Conservation (phyloP, 805 yeast genomes). For the Nakazawaea ernobii region DNA sequence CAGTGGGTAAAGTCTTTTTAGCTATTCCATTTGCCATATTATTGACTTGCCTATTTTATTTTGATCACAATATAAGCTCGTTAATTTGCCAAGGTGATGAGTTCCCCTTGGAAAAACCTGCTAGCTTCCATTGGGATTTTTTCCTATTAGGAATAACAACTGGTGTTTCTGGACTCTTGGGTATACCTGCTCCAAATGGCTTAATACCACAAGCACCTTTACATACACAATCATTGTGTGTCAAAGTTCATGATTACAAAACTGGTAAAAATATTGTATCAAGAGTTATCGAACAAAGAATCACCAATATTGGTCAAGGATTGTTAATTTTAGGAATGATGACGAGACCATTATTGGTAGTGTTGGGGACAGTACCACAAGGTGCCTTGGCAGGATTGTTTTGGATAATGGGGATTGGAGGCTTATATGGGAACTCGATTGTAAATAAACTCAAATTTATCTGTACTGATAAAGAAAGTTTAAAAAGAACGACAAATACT, state of each 20-base stretch:
- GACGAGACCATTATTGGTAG: slow-evolving; percentile 80
- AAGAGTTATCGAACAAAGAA: slow-evolving; percentile 81
- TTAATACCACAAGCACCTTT: slow-evolving; percentile 95
- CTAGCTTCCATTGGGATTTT: slow-evolving; percentile 91
- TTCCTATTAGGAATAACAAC: slow-evolving; percentile 80
- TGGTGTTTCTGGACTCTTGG: slow-evolving; percentile 79
- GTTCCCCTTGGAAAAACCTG: slow-evolving; percentile 78
- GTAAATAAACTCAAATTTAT: slow-evolving; percentile 57
- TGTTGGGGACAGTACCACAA: slow-evolving; percentile 83
- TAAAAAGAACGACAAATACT: background rate
- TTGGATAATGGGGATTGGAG: slow-evolving; percentile 87
- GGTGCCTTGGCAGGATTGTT: slow-evolving; percentile 90
- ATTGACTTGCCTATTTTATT: slow-evolving; percentile 79
- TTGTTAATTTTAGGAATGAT: slow-evolving; percentile 77
- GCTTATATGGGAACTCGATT: slow-evolving; percentile 63
- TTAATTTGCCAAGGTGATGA: slow-evolving; percentile 84
- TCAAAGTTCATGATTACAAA: slow-evolving; percentile 34
- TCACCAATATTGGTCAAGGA: slow-evolving; percentile 84
- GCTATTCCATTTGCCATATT: slow-evolving; percentile 92
- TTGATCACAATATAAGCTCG: slow-evolving; percentile 93
- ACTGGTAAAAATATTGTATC: slow-evolving; percentile 28
- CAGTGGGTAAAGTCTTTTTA: slow-evolving; percentile 72
- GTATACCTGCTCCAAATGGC: slow-evolving; percentile 96
- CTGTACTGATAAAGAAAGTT: slow-evolving; percentile 42
- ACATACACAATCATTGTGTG: slow-evolving; percentile 75